Evolutionary conservation across 2,329 filamentous ascomycete genomes (phyloP).

Genomic region (Ceratocystis harringtonii): DNA sequence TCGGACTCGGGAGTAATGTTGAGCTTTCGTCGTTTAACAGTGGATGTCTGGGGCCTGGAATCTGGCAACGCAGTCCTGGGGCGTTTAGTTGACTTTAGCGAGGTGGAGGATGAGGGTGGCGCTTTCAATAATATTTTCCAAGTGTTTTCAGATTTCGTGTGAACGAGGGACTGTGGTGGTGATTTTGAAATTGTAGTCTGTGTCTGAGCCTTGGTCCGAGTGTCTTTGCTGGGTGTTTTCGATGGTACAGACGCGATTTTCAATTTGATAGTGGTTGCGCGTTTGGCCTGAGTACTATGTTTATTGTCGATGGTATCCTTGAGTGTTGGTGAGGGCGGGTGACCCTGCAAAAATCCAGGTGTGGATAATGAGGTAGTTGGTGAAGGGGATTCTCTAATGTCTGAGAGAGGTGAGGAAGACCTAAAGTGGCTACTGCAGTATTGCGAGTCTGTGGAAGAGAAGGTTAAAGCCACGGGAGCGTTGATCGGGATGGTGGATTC

Average conservation of each 20-base stretch:
- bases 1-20: not conserved
- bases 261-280: not conserved
- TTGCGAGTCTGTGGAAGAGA: not conserved
- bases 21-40: conserved; percentile 12
- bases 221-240: not conserved
- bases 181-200: not conserved
- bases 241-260: not conserved
- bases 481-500: not conserved
- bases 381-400: conserved; percentile 40
- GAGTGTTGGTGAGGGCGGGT: not conserved
- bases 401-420: conserved; percentile 40
- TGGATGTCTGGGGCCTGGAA: not conserved
- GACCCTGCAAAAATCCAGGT: not conserved
- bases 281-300: not conserved
- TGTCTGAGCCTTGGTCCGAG: not conserved
- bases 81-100: conserved; percentile 9
- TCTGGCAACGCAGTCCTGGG: conserved; percentile 13
- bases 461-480: not conserved
- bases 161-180: not conserved
- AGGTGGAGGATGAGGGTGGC: not conserved
- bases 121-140: conserved; percentile 8
- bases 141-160: conserved; percentile 11
- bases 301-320: not conserved
- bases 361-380: conserved; percentile 24
- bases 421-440: conserved; percentile 24